These are phyloP conservation scores for Eucalyptus paniculata DNA, from an alignment of 345 rosid species.

Conservation along the genomic window DNA sequence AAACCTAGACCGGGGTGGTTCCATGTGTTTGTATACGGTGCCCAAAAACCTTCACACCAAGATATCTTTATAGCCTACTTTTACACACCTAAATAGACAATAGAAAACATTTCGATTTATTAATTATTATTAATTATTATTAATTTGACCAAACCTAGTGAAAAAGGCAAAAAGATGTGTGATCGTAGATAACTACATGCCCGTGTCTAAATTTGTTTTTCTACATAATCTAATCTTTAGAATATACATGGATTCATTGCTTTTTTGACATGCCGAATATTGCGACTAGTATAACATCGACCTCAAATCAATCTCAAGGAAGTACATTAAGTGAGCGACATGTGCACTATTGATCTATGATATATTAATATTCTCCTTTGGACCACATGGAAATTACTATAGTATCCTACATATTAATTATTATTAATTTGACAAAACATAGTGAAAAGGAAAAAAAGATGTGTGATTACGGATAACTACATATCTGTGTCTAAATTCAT, in stretches of 20 bases:
- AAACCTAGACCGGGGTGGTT: background rate
- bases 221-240: too few relatives aligned
- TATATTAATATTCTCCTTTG: too few relatives aligned
- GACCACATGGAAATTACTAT: too few relatives aligned
- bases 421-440: background rate
- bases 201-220: background rate
- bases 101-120: background rate
- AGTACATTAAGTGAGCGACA: too few relatives aligned
- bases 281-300: too few relatives aligned
- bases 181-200: background rate
- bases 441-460: background rate
- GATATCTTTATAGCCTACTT: background rate
- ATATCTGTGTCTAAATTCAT: background rate
- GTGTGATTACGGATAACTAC: background rate
- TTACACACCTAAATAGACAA: background rate
- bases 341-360: too few relatives aligned
- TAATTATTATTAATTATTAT: background rate
- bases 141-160: background rate
- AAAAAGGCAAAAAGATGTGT: background rate
- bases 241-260: too few relatives aligned
- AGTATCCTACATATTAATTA: background rate
- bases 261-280: too few relatives aligned
- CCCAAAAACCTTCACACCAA: background rate
- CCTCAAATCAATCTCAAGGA: too few relatives aligned
- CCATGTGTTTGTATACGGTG: background rate